Percentiles rank a stretch among this genome's conserved stretches.
Conservation (phyloP, 495 filamentous ascomycete genomes). For the Tuber brumale region DNA sequence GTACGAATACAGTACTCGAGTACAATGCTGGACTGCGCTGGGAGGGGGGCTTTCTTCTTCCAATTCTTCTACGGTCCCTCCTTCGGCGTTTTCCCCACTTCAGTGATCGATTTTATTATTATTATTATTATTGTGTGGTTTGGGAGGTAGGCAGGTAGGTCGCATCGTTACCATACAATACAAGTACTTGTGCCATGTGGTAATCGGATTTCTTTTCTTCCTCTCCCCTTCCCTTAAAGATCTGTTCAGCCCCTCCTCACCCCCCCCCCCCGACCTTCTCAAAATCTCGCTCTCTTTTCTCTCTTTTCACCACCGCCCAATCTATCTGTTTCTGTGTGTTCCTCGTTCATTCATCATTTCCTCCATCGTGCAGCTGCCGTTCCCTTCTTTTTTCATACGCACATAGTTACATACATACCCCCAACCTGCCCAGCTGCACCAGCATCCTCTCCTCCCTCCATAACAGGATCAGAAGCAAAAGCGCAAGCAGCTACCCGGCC, state of each 20-base stretch:
- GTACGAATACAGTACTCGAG: neutral
- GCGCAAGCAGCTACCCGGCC: constrained; percentile 27
- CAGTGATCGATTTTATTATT: neutral
- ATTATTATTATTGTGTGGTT: neutral
- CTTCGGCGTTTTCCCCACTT: neutral
- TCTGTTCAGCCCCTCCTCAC: neutral
- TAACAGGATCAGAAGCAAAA: neutral
- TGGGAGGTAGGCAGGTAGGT: neutral
- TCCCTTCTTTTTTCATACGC: neutral
- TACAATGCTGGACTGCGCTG: neutral
- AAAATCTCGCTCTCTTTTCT: neutral
- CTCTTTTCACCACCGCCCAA: neutral
- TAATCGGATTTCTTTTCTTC: neutral
- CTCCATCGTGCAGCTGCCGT: neutral
- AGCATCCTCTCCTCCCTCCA: neutral
- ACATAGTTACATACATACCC: neutral
- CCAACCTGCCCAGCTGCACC: neutral
- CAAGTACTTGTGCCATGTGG: too few relatives aligned
- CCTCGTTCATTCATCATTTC: neutral
- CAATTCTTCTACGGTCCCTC: neutral
- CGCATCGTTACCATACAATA: neutral
- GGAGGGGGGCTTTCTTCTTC: neutral
- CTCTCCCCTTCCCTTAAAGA: neutral
- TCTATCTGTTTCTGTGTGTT: neutral
- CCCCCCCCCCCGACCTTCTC: neutral